These are phyloP conservation scores for Silene coronaria DNA, from an alignment of 179 eudicot species.

Conservation along the genomic window DNA sequence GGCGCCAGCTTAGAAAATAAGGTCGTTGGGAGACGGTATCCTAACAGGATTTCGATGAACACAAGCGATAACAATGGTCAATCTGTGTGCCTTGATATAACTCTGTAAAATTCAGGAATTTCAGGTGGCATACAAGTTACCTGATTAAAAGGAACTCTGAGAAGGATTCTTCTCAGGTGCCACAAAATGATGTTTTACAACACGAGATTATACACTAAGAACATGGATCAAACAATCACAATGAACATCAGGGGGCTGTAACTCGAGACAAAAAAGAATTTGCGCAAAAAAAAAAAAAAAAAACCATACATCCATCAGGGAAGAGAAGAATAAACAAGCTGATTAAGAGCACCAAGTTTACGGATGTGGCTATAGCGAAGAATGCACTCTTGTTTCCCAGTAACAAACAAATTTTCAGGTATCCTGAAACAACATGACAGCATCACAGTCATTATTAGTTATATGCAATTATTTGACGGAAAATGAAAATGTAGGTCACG, in stretches of 20 bases:
- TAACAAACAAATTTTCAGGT: background rate
- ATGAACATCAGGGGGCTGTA: constrained; percentile 6
- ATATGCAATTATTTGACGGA: no score
- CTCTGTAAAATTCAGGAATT: background rate
- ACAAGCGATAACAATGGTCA: background rate
- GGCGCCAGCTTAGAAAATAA: no score
- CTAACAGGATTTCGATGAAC: background rate
- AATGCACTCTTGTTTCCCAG: background rate
- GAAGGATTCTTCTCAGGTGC: no score
- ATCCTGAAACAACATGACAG: background rate
- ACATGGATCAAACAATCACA: constrained; percentile 12
- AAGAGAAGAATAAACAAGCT: constrained; percentile 9
- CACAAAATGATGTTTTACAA: background rate
- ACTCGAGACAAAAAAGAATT: constrained; percentile 14
- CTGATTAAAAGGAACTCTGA: no score
- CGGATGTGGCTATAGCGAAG: background rate
- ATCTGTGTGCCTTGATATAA: background rate
- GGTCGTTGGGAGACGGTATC: background rate
- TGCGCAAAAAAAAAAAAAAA: background rate
- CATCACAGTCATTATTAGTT: no score
- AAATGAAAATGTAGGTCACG: no score
- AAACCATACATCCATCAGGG: background rate
- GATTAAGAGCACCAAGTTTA: background rate
- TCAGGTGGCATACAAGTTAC: background rate
- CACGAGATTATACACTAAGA: background rate